Evolutionary conservation across 2,329 filamentous ascomycete species (phyloP).

Genomic region (Microdochium bolleyi): DNA sequence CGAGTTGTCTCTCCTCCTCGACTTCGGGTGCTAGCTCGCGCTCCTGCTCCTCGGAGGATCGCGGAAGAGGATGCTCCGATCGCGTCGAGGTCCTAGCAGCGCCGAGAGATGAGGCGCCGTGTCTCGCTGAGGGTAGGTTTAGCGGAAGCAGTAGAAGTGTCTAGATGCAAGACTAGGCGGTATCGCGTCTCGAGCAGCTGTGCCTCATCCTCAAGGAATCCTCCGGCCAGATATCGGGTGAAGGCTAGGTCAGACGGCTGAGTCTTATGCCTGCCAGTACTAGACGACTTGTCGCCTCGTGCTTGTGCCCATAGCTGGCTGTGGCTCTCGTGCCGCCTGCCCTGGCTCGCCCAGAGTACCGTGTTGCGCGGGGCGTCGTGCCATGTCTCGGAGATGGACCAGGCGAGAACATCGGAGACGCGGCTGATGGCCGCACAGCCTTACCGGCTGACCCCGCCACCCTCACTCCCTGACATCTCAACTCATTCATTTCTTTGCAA

Average conservation of each 20-base stretch:
- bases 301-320: constrained; percentile 22
- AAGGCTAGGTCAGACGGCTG: constrained; percentile 5
- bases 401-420: constrained; percentile 48
- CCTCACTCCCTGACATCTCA: too few relatives aligned
- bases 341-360: constrained; percentile 55
- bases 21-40: constrained; percentile 58
- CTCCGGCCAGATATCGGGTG: constrained; percentile 20
- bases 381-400: constrained; percentile 52
- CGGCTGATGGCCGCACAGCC: constrained; percentile 1
- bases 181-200: constrained; percentile 45
- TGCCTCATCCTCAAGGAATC: constrained; percentile 47
- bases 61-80: neutral
- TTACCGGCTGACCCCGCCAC: too few relatives aligned
- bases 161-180: constrained; percentile 19
- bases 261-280: neutral
- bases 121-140: constrained; percentile 1
- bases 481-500: too few relatives aligned
- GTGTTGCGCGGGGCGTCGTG: constrained; percentile 37
- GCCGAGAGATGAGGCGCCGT: constrained; percentile 21
- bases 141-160: neutral
- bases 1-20: constrained; percentile 48
- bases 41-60: constrained; percentile 57
- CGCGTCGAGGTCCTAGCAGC: constrained; percentile 1
- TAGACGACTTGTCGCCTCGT: neutral
- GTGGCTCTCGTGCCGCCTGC: constrained; percentile 38